These are phyloP conservation scores for Serendipita sp. DNA, from an alignment of 768 basidiomycete species.

Conservation along the genomic window DNA sequence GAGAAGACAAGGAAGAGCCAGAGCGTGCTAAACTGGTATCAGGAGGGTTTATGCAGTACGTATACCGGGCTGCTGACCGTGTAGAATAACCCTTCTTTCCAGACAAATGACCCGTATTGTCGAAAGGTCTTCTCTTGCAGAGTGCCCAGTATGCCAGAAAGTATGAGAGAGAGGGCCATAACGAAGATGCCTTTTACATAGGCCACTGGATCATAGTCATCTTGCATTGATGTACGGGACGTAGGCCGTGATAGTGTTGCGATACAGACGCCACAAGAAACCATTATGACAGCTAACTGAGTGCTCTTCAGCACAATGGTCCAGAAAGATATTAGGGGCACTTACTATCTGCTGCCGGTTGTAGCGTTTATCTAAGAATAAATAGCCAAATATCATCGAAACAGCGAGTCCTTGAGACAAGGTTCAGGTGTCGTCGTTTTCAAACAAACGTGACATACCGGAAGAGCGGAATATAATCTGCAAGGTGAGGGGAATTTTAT, in stretches of 20 bases:
- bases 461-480: constrained; percentile 78
- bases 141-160: constrained; percentile 51
- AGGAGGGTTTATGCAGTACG: neutral
- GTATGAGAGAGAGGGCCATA: constrained; percentile 46
- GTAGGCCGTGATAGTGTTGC: constrained; percentile 49
- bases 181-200: constrained; percentile 55
- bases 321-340: neutral
- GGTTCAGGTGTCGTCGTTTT: neutral
- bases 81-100: constrained; percentile 77
- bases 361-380: constrained; percentile 45
- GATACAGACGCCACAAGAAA: constrained; percentile 53
- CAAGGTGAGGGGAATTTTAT: constrained; percentile 56
- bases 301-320: neutral
- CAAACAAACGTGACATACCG: constrained; percentile 26
- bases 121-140: constrained; percentile 64
- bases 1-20: constrained; percentile 62
- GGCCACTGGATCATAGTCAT: constrained; percentile 22
- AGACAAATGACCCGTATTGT: constrained; percentile 49
- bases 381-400: constrained; percentile 55
- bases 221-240: constrained; percentile 9
- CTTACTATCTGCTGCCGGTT: constrained; percentile 43
- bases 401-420: constrained; percentile 42
- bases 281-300: constrained; percentile 46
- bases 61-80: constrained; percentile 30
- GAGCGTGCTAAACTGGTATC: constrained; percentile 37